phyloP scores from a whole-genome alignment of 2,329 filamentous ascomycete genomes.

The Didymella segeticola region DNA sequence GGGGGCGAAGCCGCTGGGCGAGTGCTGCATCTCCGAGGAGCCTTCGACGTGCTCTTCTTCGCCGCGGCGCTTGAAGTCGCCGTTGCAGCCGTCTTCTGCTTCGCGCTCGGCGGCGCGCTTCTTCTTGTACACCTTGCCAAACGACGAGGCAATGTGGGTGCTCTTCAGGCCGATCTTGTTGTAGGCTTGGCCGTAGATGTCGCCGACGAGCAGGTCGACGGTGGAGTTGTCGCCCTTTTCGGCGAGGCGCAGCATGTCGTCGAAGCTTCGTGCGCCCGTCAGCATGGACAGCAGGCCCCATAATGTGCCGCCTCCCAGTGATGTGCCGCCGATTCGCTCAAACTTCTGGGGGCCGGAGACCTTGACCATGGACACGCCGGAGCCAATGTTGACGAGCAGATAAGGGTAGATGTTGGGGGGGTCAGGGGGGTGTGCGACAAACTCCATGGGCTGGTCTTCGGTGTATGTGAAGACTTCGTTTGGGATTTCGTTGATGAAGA shows the following conservation, averaged over 20 bases:
- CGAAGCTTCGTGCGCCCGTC: slow-evolving; percentile 93
- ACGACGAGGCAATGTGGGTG: slow-evolving; percentile 93
- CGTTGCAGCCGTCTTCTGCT: slow-evolving; percentile 72
- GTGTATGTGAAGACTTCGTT: slow-evolving; percentile 97
- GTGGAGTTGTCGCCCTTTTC: slow-evolving; percentile 89
- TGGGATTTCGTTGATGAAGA: slow-evolving; percentile 98
- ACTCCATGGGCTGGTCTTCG: slow-evolving; percentile 83
- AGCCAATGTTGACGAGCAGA: slow-evolving; percentile 96
- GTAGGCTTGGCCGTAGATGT: slow-evolving; percentile 97
- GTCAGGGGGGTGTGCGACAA: slow-evolving; percentile 75
- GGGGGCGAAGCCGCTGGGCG: slow-evolving; percentile 66
- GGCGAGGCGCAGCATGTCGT: slow-evolving; percentile 94
- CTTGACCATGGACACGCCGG: slow-evolving; percentile 96
- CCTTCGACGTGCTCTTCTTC: slow-evolving; percentile 45
- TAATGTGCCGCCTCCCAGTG: slow-evolving; percentile 93
- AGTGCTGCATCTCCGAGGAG: slow-evolving; percentile 40
- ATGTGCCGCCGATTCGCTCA: slow-evolving; percentile 91
- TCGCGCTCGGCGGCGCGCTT: slow-evolving; percentile 82
- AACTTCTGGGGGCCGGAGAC: slow-evolving; percentile 88
- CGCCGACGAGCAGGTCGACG: slow-evolving; percentile 95
- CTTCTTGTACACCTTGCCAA: slow-evolving; percentile 95
- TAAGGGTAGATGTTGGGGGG: slow-evolving; percentile 80
- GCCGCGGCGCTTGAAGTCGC: slow-evolving; percentile 52
- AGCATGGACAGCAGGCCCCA: slow-evolving; percentile 93
- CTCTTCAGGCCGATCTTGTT: slow-evolving; percentile 95